Evolutionary conservation across 2,329 filamentous ascomycete genomes (phyloP), one percentile per base, ranked within the genome.

Genomic region (Pseudocercospora ulei): DNA sequence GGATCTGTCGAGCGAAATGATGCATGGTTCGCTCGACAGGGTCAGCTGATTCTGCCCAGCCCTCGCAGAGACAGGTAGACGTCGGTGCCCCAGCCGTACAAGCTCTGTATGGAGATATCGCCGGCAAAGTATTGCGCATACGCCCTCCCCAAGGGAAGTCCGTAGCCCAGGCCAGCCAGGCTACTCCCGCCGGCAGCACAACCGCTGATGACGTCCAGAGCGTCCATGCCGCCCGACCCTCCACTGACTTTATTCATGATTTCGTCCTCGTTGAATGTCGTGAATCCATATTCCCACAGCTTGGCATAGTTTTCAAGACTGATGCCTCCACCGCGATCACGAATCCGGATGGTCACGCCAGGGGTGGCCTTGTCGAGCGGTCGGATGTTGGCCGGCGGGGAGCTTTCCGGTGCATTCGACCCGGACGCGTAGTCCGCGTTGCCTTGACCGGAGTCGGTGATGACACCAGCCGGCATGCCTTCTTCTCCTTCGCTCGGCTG

Each of bases 101-200:
- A 64, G 59, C 85, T 95, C 69, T 98, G 88, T n/a, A 98, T 79
- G 3, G 79, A 79, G 42, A 98, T 90, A 2, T 87, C 87, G 0
- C 90, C 90, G 2, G 90, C 90, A 67, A 98, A 98, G 56, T 96
- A 98, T 66, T 98, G 88, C 0, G 90, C 90, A 57, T 98, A 98
- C 0, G 90, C 88, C 46, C 90, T 73, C 37, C 86, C 86, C 13
- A 98, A 64, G 1, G 90, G 90, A 47, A 98, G 60, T 5, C 90
- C 90, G 59, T 98, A 98, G 1, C 90, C 90, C 33, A 98, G 63
- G 0, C 90, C 90, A 0, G 90, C 90, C 43, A 98, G 55, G 41
- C 62, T 92, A 28, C 82, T 88, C 57, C 81, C 73, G 35, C 83
- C 82, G 0, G 74, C 76, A 38, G 77, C 80, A 18, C 77, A 76